Base-by-base conservation (phyloP, 768 basidiomycete species). In the Mycena alexandri region DNA sequence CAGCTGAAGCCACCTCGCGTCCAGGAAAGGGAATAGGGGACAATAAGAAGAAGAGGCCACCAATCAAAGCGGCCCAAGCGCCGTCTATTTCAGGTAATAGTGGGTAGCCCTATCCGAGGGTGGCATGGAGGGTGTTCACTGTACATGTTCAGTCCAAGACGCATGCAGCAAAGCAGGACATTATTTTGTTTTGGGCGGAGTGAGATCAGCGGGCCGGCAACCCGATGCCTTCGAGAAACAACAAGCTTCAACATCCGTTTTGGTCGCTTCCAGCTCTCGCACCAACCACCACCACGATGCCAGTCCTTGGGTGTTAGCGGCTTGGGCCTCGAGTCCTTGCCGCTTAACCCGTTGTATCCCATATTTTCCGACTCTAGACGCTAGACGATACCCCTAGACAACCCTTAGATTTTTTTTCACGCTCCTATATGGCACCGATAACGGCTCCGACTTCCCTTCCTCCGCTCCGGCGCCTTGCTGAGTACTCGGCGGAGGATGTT, bases 371-470 rank as follows among this genome's bases (percentile, higher is more conserved):
- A 34, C 57, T 50, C 29, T 70, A 67, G 65, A 70, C 46, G 41
- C 44, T 67, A 64, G 66, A 71, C 71, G 73, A 71, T 75, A 73
- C 58, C 67, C n/a, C 63, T 74, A 75, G 69, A 72, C 67, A 72
- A 60, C 70, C 57, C 71, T 63, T 67, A 76, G 65, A 68, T 70
- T 71, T 68, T 51, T 69, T 47, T 48, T 47, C 61, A 63, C 29
- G 29, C 29, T 29, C 29, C 29, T 29, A 66, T 29, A 66, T 67
- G 71, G 70, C 66, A 54, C 61, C 69, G 61, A 72, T 54, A 21
- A 63, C 85, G 12, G 89, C 89, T 0, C 85, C 87, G 1, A 69
- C 81, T 9, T 82, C 81, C 65, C 86, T 93, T n/a, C 90, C 89
- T 3, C 79, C 85, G 4, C 86, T 93, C n/a, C 75, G 77, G 21